Evolutionary conservation across 2,329 filamentous ascomycete genomes (phyloP).

Genomic region (Fusarium fujikuroi): DNA sequence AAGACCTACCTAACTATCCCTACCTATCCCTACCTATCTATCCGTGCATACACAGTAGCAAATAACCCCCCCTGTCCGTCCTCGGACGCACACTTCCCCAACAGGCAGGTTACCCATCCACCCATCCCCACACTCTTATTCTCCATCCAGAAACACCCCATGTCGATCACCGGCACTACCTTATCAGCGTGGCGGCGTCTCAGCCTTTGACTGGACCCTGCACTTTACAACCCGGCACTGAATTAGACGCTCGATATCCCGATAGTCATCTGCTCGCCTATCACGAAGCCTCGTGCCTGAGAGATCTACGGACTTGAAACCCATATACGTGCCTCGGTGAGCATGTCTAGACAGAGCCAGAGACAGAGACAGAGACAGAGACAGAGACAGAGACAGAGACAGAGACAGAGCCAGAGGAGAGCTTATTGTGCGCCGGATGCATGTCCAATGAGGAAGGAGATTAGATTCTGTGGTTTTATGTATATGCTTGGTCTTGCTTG

Average conservation of each 20-base stretch:
- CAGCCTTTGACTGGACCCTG: conserved; percentile 32
- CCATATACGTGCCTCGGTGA: conserved; percentile 29
- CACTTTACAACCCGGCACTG: neutral
- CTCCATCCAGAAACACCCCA: neutral
- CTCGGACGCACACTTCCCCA: conserved; percentile 29
- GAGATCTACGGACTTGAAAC: conserved; percentile 21
- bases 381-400: neutral
- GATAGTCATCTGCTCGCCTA: conserved; percentile 18
- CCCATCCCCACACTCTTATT: conserved; percentile 17
- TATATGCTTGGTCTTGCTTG: conserved; percentile 9
- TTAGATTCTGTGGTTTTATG: neutral
- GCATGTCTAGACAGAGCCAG: neutral
- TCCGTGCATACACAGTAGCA: neutral
- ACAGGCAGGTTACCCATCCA: conserved; percentile 29
- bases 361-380: no score
- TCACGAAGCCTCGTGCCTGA: conserved; percentile 34
- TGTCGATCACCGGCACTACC: conserved; percentile 26
- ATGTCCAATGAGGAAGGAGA: conserved; percentile 36
- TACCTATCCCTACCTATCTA: no score
- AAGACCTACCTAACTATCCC: neutral
- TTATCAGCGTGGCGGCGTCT: conserved; percentile 28
- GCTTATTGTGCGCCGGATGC: conserved; percentile 12
- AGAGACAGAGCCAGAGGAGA: neutral
- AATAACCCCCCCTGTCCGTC: neutral
- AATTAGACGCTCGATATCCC: conserved; percentile 8